Percentiles rank a stretch among this genome's conserved stretches.
These are phyloP conservation scores for Eragrostis tef DNA, from an alignment of 202 grass and related monocot genomes.

Conservation along the genomic window DNA sequence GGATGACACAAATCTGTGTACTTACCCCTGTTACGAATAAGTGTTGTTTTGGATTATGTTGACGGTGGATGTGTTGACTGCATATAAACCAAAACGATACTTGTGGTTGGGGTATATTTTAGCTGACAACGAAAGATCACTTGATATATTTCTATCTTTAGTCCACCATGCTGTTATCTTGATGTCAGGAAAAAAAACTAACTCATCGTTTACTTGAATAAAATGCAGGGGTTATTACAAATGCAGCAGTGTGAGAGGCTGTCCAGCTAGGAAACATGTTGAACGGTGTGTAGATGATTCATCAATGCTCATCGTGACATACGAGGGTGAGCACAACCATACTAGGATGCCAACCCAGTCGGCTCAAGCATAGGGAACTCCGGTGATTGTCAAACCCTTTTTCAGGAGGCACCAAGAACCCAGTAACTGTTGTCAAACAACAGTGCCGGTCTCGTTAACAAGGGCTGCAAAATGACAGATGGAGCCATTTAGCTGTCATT, in stretches of 20 bases:
- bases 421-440: background rate
- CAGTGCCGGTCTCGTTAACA: background rate
- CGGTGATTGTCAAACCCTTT: background rate
- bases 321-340: conserved; percentile 96
- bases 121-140: background rate
- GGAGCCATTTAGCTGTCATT: conserved; percentile 18
- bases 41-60: background rate
- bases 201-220: conserved; percentile 28
- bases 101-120: background rate
- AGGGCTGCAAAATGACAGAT: conserved; percentile 23
- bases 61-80: background rate
- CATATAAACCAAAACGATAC: background rate
- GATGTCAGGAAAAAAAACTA: conserved; percentile 18
- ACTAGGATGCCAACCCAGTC: conserved; percentile 66
- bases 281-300: conserved; percentile 94
- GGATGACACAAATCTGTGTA: background rate
- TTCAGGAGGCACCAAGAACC: conserved; percentile 1
- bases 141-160: background rate
- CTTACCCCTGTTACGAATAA: background rate
- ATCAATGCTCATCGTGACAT: conserved; percentile 87
- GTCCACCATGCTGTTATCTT: background rate
- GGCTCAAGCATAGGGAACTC: conserved; percentile 45
- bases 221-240: conserved; percentile 95
- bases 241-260: conserved; percentile 94
- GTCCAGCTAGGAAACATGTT: conserved; percentile 93